These are phyloP conservation scores for Westerdykella ornata DNA, from an alignment of 2,329 filamentous ascomycete species.

Conservation along the genomic window DNA sequence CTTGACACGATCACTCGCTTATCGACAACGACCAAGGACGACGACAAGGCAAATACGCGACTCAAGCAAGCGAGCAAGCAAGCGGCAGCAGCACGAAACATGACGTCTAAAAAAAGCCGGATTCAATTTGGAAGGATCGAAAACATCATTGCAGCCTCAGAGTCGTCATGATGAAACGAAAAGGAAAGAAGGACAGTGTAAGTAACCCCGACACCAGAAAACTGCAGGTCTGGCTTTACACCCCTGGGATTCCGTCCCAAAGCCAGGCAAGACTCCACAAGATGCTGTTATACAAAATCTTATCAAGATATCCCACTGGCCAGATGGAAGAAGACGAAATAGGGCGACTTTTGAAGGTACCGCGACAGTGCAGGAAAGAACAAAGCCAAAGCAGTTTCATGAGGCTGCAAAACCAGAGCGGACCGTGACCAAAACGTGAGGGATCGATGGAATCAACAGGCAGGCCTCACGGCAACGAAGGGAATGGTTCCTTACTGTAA, in stretches of 20 bases:
- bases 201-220: too few relatives aligned
- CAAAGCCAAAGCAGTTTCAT: constrained; percentile 35
- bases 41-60: constrained; percentile 21
- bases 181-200: too few relatives aligned
- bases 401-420: constrained; percentile 33
- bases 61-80: constrained; percentile 12
- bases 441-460: constrained; percentile 29
- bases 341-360: constrained; percentile 38
- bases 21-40: constrained; percentile 16
- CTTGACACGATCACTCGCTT: too few relatives aligned
- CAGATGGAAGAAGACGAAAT: constrained; percentile 30
- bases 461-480: constrained; percentile 31
- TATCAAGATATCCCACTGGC: constrained; percentile 24
- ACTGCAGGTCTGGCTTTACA: constrained; percentile 15
- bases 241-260: constrained; percentile 22
- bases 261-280: constrained; percentile 11
- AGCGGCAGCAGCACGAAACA: constrained; percentile 20
- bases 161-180: too few relatives aligned
- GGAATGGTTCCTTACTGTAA: constrained; percentile 37
- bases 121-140: background rate
- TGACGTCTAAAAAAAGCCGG: constrained; percentile 33
- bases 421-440: constrained; percentile 27
- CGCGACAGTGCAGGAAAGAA: constrained; percentile 29
- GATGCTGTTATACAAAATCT: constrained; percentile 34
- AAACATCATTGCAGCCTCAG: constrained; percentile 29